A percentile compares a stretch with the other conserved stretches of the same genome.
These are phyloP conservation scores for Calocybe gangraenosa DNA, from an alignment of 768 basidiomycete genomes.

Conservation along the genomic window DNA sequence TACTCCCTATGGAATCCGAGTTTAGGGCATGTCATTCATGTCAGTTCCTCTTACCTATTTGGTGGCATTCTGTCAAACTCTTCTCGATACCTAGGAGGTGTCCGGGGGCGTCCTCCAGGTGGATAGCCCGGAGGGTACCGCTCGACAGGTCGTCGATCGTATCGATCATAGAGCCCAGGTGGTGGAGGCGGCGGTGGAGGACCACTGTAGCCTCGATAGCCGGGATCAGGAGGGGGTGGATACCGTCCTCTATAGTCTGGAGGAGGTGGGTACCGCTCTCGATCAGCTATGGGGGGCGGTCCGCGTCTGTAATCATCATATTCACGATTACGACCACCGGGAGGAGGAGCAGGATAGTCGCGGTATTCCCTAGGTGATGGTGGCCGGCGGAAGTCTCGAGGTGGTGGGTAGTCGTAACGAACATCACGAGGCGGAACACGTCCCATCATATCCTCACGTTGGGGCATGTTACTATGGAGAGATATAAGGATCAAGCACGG, in stretches of 20 bases:
- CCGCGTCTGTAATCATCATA: slow-evolving; percentile 67
- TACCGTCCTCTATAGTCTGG: slow-evolving; percentile 56
- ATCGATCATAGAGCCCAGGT: slow-evolving; percentile 56
- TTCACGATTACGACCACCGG: slow-evolving; percentile 54
- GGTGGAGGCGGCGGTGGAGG: slow-evolving; percentile 44
- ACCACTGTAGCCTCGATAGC: slow-evolving; percentile 49
- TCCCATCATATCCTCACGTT: slow-evolving; percentile 57
- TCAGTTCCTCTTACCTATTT: slow-evolving; percentile 40
- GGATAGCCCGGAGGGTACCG: slow-evolving; percentile 38
- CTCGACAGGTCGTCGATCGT: slow-evolving; percentile 53
- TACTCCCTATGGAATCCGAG: slow-evolving; percentile 43
- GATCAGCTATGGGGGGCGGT: slow-evolving; percentile 35
- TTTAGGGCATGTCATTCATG: not conserved
- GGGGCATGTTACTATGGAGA: slow-evolving; percentile 32
- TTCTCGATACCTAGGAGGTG: slow-evolving; percentile 56
- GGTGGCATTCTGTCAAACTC: slow-evolving; percentile 58
- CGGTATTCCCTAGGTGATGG: slow-evolving; percentile 64
- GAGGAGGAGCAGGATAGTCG: slow-evolving; percentile 50
- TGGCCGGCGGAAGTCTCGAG: slow-evolving; percentile 60
- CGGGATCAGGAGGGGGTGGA: slow-evolving; percentile 47
- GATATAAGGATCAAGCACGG: slow-evolving; percentile 47
- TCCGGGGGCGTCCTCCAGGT: slow-evolving; percentile 52
- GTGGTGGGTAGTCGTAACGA: slow-evolving; percentile 60
- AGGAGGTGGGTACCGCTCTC: slow-evolving; percentile 51
- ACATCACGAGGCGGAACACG: slow-evolving; percentile 47